These are phyloP conservation scores for Citrus glauca DNA, from an alignment of 345 rosid genomes.

Conservation along the genomic window DNA sequence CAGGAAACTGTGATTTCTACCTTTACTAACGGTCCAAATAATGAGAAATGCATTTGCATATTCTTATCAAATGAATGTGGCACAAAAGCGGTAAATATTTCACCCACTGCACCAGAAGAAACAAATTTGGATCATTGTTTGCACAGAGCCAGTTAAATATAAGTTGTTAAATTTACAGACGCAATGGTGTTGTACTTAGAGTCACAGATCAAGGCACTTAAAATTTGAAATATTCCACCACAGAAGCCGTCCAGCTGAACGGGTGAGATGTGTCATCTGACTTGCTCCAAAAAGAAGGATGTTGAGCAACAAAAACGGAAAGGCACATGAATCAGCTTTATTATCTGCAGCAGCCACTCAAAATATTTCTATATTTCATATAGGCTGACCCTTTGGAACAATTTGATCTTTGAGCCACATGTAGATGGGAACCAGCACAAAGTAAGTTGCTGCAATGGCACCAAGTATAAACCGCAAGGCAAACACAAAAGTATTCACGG, in stretches of 20 bases:
- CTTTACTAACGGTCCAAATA: background rate
- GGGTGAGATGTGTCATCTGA: background rate
- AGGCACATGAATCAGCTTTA: background rate
- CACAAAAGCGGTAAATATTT: background rate
- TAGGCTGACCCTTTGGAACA: conserved; percentile 34
- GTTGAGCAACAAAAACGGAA: background rate
- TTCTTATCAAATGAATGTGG: background rate
- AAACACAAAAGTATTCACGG: conserved; percentile 26
- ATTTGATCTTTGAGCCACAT: conserved; percentile 40
- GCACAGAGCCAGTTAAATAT: background rate
- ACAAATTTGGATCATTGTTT: background rate
- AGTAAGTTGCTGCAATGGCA: conserved; percentile 27
- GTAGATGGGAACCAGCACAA: conserved; percentile 32
- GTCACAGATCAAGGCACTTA: background rate
- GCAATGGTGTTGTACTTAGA: background rate
- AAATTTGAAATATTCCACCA: background rate
- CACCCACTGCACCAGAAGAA: too few relatives aligned
- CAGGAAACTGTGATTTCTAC: background rate
- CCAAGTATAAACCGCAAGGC: conserved; percentile 24
- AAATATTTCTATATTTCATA: conserved; percentile 8
- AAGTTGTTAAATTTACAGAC: background rate
- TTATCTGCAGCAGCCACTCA: background rate
- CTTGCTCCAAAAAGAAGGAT: background rate
- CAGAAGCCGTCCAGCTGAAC: background rate
- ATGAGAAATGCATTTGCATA: background rate